Percentiles rank a stretch among this genome's conserved stretches.
Conservation (phyloP, 2,329 filamentous ascomycete genomes). For the Helicocarpus griseus region DNA sequence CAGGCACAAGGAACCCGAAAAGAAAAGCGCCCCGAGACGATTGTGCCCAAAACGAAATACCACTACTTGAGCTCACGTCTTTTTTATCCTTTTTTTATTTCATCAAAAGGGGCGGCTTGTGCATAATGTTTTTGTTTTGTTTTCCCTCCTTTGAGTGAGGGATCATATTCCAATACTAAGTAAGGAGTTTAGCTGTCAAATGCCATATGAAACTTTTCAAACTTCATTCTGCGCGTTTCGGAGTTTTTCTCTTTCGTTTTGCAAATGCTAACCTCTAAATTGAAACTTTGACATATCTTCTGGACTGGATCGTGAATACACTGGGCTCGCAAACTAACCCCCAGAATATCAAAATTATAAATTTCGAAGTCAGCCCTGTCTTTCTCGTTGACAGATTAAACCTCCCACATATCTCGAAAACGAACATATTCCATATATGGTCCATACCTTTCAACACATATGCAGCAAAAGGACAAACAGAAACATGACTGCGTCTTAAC, state of each 20-base stretch:
- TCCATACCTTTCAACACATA: neutral
- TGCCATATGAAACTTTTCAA: slow-evolving; percentile 9
- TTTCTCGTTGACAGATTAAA: too few relatives aligned
- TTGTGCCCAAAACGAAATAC: neutral
- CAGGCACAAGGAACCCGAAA: neutral
- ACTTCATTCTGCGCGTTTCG: neutral
- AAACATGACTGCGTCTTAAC: neutral
- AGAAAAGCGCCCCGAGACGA: neutral
- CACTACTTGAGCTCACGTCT: neutral
- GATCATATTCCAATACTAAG: slow-evolving; percentile 9
- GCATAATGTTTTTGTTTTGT: slow-evolving; percentile 9
- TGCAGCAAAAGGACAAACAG: neutral
- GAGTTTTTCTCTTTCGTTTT: too few relatives aligned
- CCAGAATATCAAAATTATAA: neutral
- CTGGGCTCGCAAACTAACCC: neutral
- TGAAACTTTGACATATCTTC: too few relatives aligned
- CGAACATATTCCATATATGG: neutral
- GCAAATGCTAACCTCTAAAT: neutral
- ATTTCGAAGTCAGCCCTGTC: too few relatives aligned
- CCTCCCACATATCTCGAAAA: too few relatives aligned
- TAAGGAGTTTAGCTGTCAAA: slow-evolving; percentile 13
- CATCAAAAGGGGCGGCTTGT: slow-evolving; percentile 1
- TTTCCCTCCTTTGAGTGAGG: slow-evolving; percentile 6
- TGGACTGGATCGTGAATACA: neutral
- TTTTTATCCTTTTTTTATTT: neutral